phyloP scores from a whole-genome alignment of 371 early-diverging fungal genomes.

The Mortierella polycephala region DNA sequence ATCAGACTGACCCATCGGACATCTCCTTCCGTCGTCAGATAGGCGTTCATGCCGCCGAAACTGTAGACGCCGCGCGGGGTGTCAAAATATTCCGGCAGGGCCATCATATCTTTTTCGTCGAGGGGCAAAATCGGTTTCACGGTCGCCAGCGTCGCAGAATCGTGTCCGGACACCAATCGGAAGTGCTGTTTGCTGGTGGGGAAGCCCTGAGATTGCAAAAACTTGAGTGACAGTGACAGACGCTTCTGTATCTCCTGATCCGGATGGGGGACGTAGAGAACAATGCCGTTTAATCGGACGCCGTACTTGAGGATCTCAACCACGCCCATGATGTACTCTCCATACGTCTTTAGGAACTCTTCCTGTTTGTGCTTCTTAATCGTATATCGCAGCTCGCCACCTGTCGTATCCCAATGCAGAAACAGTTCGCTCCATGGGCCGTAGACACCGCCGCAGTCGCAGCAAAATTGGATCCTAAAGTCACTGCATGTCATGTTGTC shows the following conservation, averaged over 20 bases:
- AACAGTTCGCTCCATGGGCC: no score
- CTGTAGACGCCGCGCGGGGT: no score
- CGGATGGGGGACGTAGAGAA: conserved; percentile 1
- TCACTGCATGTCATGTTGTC: conserved; percentile 14
- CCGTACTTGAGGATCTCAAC: conserved; percentile 32
- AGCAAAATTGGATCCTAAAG: conserved; percentile 29
- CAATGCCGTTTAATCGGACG: not conserved
- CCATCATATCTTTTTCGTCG: conserved; percentile 1
- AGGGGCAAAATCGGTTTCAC: conserved; percentile 3
- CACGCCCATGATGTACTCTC: conserved; percentile 25
- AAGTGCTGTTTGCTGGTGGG: not conserved
- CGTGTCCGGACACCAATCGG: not conserved
- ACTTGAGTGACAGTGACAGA: conserved; percentile 14
- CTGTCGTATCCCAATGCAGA: conserved; percentile 10
- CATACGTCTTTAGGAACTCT: conserved; percentile 6
- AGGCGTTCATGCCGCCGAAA: conserved; percentile 9
- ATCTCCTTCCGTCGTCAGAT: conserved; percentile 18
- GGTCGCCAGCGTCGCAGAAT: not conserved
- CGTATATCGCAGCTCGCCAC: conserved; percentile 12
- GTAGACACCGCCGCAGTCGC: conserved; percentile 31
- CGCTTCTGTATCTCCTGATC: conserved; percentile 9
- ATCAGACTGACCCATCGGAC: conserved; percentile 27
- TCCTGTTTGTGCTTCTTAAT: not conserved
- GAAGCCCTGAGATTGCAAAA: not conserved
- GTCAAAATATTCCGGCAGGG: not conserved